Base-by-base conservation (phyloP, 129 eudicot genomes). In the Artemisia tridentata region DNA sequence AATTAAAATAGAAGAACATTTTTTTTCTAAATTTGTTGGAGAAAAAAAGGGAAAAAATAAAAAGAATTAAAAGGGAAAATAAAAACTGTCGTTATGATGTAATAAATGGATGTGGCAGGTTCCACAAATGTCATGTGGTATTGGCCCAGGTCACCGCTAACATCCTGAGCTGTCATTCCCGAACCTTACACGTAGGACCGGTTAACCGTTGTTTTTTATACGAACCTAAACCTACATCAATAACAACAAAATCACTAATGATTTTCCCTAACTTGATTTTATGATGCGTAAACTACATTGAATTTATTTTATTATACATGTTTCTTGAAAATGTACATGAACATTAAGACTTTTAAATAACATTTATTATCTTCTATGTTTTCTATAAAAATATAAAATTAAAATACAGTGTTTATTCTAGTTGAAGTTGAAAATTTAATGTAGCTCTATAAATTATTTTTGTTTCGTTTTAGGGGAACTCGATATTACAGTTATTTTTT, bases 131-230 rank as follows among this genome's bases (percentile, higher is more conserved):
- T 70, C 81, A 70, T 76, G 67, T 70, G 76, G 72, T 34, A 43
- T 72, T 43, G 53, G 54, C 63, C 77, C 81, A 63, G 19, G 76
- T 78, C 81, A 78, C 81, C 77, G 61, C 65, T 2, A 53, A 52
- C 9, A 38, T 19, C 27, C 57, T 46, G 67, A 56, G 10, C 81
- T 83, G 91, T 81, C 83, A 55, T 11, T 11, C 41, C 88, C 84
- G 69, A 63, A 38, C 74, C 74, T 45, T 4, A 72, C 95, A 87
- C 86, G 89, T 81, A 83, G 90, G 88, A 75, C 66, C 82, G 97
- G 90, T 84, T 84, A 80, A 80, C 92, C 92, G 97, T 88, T 23
- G 83, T 77, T 76, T 69, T 72, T 70, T 19, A 60, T 82, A 85
- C 34, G 25, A 76, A 67, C 88, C 83, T 46, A 54, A 0, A 38